Evolutionary conservation across 441 rosid genomes (phyloP).

Genomic region (Corymbia calophylla): DNA sequence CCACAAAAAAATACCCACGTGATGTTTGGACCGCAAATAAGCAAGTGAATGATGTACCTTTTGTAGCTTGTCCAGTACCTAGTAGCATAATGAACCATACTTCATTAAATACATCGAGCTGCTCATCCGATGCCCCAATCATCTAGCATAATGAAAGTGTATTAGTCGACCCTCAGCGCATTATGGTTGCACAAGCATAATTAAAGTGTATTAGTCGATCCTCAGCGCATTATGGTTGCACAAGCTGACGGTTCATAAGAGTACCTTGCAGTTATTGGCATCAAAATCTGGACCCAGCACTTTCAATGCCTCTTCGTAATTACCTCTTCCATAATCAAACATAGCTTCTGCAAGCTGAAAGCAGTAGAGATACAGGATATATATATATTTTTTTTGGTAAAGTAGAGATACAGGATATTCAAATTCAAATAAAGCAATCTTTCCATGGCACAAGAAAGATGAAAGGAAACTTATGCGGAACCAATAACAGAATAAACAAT

Average conservation of each 20-base stretch:
- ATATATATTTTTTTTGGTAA: too few species aligned
- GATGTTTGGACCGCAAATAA: neutral
- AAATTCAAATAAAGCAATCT: neutral
- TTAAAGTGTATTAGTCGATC: neutral
- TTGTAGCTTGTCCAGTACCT: slow-evolving; percentile 42
- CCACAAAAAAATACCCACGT: neutral
- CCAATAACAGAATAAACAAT: neutral
- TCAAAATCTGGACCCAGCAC: slow-evolving; percentile 63
- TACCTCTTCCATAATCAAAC: slow-evolving; percentile 49
- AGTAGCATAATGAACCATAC: slow-evolving; percentile 68
- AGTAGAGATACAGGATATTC: too few species aligned
- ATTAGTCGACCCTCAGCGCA: neutral
- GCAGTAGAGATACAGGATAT: neutral
- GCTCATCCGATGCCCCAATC: slow-evolving; percentile 84
- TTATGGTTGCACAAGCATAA: neutral
- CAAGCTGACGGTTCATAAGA: neutral
- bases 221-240: neutral
- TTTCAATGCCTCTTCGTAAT: slow-evolving; percentile 39
- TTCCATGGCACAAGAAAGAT: neutral
- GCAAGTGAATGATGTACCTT: slow-evolving; percentile 28
- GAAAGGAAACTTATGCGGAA: neutral
- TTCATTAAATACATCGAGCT: slow-evolving; percentile 78
- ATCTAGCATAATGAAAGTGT: slow-evolving; percentile 21
- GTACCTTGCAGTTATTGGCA: slow-evolving; percentile 58
- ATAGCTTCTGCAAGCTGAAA: slow-evolving; percentile 71